These are phyloP conservation scores for Pleurotus salmoneostramineus DNA, from an alignment of 768 basidiomycete species.

Conservation along the genomic window DNA sequence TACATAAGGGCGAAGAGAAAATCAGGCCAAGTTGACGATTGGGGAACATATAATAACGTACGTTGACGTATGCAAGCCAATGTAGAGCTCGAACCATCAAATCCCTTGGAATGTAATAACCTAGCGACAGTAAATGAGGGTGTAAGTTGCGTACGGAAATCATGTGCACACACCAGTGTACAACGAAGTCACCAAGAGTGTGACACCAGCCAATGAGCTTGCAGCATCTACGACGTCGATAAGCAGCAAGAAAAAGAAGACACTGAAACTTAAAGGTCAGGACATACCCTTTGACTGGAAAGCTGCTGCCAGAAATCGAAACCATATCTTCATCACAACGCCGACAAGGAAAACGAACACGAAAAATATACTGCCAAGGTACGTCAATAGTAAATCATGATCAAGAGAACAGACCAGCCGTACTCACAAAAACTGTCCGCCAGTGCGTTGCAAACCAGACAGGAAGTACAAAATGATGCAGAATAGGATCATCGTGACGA, in stretches of 20 bases:
- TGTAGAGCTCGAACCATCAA: background rate
- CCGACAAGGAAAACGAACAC: conserved; percentile 34
- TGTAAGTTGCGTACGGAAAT: background rate
- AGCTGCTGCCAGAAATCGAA: background rate
- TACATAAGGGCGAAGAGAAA: conserved; percentile 22
- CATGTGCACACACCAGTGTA: background rate
- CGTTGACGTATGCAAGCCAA: conserved; percentile 44
- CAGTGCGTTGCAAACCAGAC: conserved; percentile 49
- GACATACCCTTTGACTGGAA: background rate
- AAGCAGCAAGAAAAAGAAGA: background rate
- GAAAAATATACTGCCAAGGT: conserved; percentile 44
- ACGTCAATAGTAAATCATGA: background rate
- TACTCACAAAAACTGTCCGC: conserved; percentile 66
- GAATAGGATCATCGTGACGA: conserved; percentile 41
- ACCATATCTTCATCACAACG: background rate
- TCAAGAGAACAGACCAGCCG: conserved; percentile 8
- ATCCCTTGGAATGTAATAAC: background rate
- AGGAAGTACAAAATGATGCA: conserved; percentile 57
- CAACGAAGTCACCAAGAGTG: background rate
- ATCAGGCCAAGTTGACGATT: background rate
- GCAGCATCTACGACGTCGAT: background rate
- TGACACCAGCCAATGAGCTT: background rate
- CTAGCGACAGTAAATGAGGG: background rate
- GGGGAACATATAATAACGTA: conserved; percentile 35
- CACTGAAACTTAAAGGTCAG: background rate